These are phyloP conservation scores for Echinosophora koreensis DNA, from an alignment of 306 rosid genomes.

Conservation along the genomic window DNA sequence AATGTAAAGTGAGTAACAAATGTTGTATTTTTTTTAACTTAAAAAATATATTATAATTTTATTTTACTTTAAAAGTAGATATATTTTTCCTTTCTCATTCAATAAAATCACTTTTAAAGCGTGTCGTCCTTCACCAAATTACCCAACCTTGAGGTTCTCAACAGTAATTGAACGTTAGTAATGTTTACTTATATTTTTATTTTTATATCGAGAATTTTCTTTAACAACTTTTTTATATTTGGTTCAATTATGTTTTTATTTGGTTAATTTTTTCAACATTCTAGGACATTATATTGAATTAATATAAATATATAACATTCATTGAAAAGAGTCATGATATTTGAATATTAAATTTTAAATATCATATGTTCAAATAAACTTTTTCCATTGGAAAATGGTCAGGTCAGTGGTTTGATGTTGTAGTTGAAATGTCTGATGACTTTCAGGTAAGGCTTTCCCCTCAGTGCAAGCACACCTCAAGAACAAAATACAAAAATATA, in stretches of 20 bases:
- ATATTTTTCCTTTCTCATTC: too few species aligned
- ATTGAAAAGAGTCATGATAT: background rate
- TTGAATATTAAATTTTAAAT: too few species aligned
- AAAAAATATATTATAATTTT: too few species aligned
- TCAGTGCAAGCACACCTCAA: background rate
- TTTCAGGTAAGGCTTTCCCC: background rate
- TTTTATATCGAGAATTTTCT: too few species aligned
- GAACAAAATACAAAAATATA: slow-evolving; percentile 8
- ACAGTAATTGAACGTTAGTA: too few species aligned
- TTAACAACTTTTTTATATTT: background rate
- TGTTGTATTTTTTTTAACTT: too few species aligned
- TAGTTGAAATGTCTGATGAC: background rate
- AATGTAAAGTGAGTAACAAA: too few species aligned
- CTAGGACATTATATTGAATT: background rate
- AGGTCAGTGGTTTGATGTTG: background rate
- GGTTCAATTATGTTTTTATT: background rate
- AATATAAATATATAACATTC: background rate
- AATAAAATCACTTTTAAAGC: too few species aligned
- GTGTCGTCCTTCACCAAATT: background rate
- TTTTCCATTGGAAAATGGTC: background rate
- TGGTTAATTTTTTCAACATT: background rate
- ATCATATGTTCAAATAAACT: too few species aligned
- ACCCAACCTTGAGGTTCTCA: background rate
- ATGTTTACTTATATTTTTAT: too few species aligned
- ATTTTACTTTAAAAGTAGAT: too few species aligned